Evolutionary conservation across 306 rosid species (phyloP).

Genomic region (Lagenaria siceraria): DNA sequence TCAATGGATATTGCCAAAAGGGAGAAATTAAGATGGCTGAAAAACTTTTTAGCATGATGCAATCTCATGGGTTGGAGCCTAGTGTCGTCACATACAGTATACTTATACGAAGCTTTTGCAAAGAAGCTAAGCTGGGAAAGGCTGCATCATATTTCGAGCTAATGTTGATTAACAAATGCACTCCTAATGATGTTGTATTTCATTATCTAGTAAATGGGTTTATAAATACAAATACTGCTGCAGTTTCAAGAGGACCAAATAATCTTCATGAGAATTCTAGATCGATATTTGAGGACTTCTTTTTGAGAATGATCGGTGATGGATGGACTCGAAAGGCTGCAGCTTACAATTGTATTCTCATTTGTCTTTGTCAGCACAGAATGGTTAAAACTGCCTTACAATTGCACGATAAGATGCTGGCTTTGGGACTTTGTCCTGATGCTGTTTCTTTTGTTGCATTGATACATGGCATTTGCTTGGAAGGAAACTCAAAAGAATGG

Average conservation of each 20-base stretch:
- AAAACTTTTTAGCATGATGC: conserved; percentile 40
- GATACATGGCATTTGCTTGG: conserved; percentile 56
- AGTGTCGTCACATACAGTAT: conserved; percentile 67
- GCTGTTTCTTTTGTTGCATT: conserved; percentile 51
- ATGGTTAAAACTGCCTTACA: conserved; percentile 52
- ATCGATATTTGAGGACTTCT: conserved; percentile 42
- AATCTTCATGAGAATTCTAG: conserved; percentile 17
- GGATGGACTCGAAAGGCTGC: conserved; percentile 47
- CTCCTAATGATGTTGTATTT: conserved; percentile 55
- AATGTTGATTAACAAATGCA: conserved; percentile 58
- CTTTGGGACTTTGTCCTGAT: conserved; percentile 34
- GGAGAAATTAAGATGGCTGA: conserved; percentile 48
- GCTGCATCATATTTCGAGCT: conserved; percentile 59
- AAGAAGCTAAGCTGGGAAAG: conserved; percentile 39
- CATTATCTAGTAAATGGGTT: conserved; percentile 73
- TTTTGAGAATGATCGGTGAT: conserved; percentile 43
- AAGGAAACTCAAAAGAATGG: conserved; percentile 57
- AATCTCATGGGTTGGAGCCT: conserved; percentile 50
- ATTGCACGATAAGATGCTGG: conserved; percentile 41
- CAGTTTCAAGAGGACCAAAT: conserved; percentile 9
- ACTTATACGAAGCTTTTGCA: conserved; percentile 58
- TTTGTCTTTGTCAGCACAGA: conserved; percentile 55
- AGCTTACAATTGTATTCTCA: conserved; percentile 51
- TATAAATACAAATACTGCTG: conserved; percentile 14
- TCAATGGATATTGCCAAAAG: conserved; percentile 52